phyloP scores from a whole-genome alignment of 805 yeast genomes.

The Lipomyces yamanashiensis region DNA sequence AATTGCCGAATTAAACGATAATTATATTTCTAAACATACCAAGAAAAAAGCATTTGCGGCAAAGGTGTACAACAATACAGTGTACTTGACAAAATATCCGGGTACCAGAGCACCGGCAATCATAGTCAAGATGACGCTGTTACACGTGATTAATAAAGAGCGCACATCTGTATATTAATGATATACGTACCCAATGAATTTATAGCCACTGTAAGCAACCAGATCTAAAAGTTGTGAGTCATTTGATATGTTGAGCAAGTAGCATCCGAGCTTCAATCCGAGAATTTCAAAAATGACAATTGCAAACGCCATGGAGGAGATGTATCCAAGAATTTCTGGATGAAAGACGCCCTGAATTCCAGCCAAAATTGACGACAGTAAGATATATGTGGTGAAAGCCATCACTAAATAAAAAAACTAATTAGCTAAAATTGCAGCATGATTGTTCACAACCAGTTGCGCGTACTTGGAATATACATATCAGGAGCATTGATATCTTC shows the following conservation, averaged over 20 bases:
- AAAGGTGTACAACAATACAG: slow-evolving; percentile 56
- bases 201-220: slow-evolving; percentile 89
- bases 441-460: too few species aligned
- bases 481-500: slow-evolving; percentile 96
- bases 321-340: slow-evolving; percentile 87
- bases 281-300: slow-evolving; percentile 76
- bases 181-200: slow-evolving; percentile 77
- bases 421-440: neutral
- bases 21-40: slow-evolving; percentile 13
- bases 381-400: slow-evolving; percentile 86
- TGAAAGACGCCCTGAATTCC: slow-evolving; percentile 90
- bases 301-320: slow-evolving; percentile 84
- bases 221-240: slow-evolving; percentile 71
- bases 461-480: slow-evolving; percentile 74
- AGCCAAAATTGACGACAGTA: slow-evolving; percentile 79
- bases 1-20: slow-evolving; percentile 54
- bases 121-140: slow-evolving; percentile 45
- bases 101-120: slow-evolving; percentile 43
- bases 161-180: slow-evolving; percentile 42
- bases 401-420: slow-evolving; percentile 51
- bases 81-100: slow-evolving; percentile 52
- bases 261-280: slow-evolving; percentile 79
- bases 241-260: slow-evolving; percentile 59
- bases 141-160: slow-evolving; percentile 49
- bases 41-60: slow-evolving; percentile 59